Percentiles rank a stretch among this genome's conserved stretches.
Conservation (phyloP, 148 eudicot genomes). For the Persicaria tinctoria region DNA sequence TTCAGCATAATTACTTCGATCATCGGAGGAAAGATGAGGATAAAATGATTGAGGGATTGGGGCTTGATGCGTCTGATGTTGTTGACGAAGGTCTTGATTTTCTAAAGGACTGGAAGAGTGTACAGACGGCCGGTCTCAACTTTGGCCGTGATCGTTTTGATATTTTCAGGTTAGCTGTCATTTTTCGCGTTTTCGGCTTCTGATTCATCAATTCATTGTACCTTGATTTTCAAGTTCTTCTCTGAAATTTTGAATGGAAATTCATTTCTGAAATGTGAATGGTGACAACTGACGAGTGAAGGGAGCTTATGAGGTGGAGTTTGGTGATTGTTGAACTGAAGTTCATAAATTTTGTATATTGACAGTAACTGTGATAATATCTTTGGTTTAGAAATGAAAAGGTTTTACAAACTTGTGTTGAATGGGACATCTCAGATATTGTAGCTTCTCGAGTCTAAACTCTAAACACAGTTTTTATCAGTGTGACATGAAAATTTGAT, state of each 20-base stretch:
- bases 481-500: slow-evolving; percentile 23
- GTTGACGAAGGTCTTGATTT: slow-evolving; percentile 53
- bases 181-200: neutral
- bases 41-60: slow-evolving; percentile 50
- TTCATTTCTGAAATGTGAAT: neutral
- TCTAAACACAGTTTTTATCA: slow-evolving; percentile 4
- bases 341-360: neutral
- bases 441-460: neutral
- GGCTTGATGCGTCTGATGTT: slow-evolving; percentile 31
- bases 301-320: neutral
- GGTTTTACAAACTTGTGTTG: neutral
- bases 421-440: neutral
- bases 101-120: slow-evolving; percentile 74
- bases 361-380: neutral
- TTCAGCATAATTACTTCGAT: slow-evolving; percentile 87
- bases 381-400: neutral
- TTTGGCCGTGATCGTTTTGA: slow-evolving; percentile 83
- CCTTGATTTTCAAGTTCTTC: neutral
- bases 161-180: slow-evolving; percentile 52
- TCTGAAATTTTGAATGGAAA: neutral
- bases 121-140: slow-evolving; percentile 63
- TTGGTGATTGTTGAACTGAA: neutral
- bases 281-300: neutral
- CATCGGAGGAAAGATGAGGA: slow-evolving; percentile 71
- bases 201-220: neutral